Conservation (phyloP, 2,329 filamentous ascomycete genomes). For the Sporothrix schenckii region DNA sequence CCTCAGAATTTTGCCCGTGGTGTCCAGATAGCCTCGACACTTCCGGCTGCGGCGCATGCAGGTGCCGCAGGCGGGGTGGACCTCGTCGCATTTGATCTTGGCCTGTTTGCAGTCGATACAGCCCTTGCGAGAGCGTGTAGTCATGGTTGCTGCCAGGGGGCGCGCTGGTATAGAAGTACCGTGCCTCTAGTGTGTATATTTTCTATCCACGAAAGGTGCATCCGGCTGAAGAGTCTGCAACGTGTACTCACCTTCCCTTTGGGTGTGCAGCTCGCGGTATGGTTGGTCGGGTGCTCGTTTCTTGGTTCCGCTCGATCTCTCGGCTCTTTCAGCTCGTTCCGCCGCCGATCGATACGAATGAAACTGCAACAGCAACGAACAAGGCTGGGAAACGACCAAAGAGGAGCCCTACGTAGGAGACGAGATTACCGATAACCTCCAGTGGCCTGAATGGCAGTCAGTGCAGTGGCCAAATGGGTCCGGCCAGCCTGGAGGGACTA, state of each 20-base stretch:
- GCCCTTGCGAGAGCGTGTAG: slow-evolving; percentile 35
- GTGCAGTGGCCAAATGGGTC: too few relatives aligned
- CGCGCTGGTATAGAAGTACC: neutral
- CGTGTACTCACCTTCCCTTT: slow-evolving; percentile 1
- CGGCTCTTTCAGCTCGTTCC: neutral
- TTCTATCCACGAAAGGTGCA: neutral
- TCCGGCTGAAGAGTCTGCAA: neutral
- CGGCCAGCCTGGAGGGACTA: neutral
- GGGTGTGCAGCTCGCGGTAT: neutral
- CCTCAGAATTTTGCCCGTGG: slow-evolving; percentile 8
- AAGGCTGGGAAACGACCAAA: neutral
- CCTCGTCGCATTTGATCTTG: slow-evolving; percentile 36
- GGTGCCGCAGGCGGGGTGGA: slow-evolving; percentile 34
- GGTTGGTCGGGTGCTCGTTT: neutral
- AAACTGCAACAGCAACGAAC: neutral
- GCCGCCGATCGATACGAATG: slow-evolving; percentile 17
- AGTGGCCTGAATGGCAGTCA: too few relatives aligned
- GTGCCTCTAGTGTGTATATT: neutral
- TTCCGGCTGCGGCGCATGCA: slow-evolving; percentile 33
- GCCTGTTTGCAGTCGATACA: slow-evolving; percentile 37
- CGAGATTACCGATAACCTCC: slow-evolving; percentile 22
- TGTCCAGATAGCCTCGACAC: slow-evolving; percentile 33
- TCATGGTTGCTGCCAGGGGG: slow-evolving; percentile 25
- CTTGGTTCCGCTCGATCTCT: neutral
- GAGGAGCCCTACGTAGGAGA: slow-evolving; percentile 12